phyloP scores from a whole-genome alignment of 495 filamentous ascomycete species.

The Aspergillus haitiensis region DNA sequence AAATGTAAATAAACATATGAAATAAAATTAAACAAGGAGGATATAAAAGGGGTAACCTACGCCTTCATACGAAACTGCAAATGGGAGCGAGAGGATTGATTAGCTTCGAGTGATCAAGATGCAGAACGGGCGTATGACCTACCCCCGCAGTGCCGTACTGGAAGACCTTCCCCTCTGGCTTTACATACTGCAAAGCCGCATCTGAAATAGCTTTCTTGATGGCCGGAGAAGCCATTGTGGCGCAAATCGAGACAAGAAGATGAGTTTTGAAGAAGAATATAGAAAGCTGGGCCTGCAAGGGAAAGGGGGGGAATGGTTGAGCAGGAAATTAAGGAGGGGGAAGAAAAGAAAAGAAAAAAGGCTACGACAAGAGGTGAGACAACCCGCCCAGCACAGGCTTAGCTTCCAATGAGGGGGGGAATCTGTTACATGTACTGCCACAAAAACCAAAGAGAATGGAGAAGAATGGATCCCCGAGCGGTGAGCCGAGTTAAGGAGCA shows the following conservation, averaged over 20 bases:
- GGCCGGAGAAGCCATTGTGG: constrained; percentile 49
- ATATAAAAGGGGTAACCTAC: constrained; percentile 47
- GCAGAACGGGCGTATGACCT: constrained; percentile 35
- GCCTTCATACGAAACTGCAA: constrained; percentile 76
- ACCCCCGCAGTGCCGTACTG: constrained; percentile 94
- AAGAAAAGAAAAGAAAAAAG: constrained; percentile 26
- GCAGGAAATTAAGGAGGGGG: constrained; percentile 23
- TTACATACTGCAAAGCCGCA: constrained; percentile 54
- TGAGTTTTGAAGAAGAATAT: not conserved
- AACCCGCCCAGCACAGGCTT: constrained; percentile 29
- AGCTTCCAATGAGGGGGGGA: constrained; percentile 25
- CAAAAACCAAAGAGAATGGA: not conserved
- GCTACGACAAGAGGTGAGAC: constrained; percentile 23
- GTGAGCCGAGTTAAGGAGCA: constrained; percentile 29
- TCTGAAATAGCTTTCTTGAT: constrained; percentile 47
- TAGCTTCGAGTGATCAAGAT: constrained; percentile 20
- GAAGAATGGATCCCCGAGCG: constrained; percentile 25
- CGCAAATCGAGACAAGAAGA: constrained; percentile 23
- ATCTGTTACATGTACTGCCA: constrained; percentile 3
- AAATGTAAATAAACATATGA: constrained; percentile 52
- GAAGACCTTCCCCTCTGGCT: constrained; percentile 70
- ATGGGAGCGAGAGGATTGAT: constrained; percentile 15
- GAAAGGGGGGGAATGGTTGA: constrained; percentile 15
- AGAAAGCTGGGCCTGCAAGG: constrained; percentile 1
- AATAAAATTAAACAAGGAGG: not conserved